A percentile compares a stretch with the other conserved stretches of the same genome.
These are phyloP conservation scores for Arctium lappa DNA, from an alignment of 129 eudicot genomes.

Conservation along the genomic window DNA sequence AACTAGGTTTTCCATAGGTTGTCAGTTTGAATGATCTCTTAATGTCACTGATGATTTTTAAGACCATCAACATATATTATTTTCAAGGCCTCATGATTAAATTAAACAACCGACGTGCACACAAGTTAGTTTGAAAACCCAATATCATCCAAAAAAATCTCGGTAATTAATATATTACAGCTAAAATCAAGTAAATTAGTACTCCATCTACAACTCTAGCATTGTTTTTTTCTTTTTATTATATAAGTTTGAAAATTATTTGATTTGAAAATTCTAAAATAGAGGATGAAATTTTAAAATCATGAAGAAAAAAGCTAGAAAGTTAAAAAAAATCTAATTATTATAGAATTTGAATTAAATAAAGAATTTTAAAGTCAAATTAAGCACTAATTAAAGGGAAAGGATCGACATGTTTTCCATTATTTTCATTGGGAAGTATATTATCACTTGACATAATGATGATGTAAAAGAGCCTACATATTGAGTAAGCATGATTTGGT, in stretches of 20 bases:
- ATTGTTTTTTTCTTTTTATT: too few relatives aligned
- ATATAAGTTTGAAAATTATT: background rate
- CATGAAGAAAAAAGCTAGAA: background rate
- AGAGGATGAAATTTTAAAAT: background rate
- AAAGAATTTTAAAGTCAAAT: slow-evolving; percentile 21
- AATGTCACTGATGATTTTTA: too few relatives aligned
- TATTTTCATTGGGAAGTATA: slow-evolving; percentile 27
- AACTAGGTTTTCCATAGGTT: too few relatives aligned
- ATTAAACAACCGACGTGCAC: too few relatives aligned
- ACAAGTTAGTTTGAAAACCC: too few relatives aligned
- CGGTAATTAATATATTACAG: too few relatives aligned
- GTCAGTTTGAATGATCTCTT: too few relatives aligned
- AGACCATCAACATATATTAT: too few relatives aligned
- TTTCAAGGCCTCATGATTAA: too few relatives aligned
- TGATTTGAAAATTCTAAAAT: background rate
- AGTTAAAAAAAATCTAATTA: background rate
- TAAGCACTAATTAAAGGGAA: slow-evolving; percentile 26
- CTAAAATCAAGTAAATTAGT: too few relatives aligned
- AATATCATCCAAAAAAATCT: too few relatives aligned
- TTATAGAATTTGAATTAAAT: background rate
- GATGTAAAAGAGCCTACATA: slow-evolving; percentile 16
- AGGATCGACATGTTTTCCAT: slow-evolving; percentile 11
- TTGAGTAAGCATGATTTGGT: slow-evolving; percentile 19
- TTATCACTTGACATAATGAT: slow-evolving; percentile 31
- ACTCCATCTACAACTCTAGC: too few relatives aligned